A percentile compares a stretch with the other conserved stretches of the same genome.
phyloP scores from a whole-genome alignment of 106 monocot genomes.

The Gastrodia elata region DNA sequence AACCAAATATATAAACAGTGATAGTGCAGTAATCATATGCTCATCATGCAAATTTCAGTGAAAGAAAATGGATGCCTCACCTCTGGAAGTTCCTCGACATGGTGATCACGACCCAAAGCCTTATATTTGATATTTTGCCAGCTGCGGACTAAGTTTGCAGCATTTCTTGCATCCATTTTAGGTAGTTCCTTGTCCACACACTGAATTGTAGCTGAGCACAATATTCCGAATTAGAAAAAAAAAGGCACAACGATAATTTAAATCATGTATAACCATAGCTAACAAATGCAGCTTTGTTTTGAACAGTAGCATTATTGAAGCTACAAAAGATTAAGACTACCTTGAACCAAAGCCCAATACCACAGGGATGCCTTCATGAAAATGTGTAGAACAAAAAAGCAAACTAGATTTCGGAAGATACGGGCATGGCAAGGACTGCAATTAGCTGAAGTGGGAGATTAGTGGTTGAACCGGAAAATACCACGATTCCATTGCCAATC shows the following conservation, averaged over 20 bases:
- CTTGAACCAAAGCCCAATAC: neutral
- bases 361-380: neutral
- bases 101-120: conserved; percentile 72
- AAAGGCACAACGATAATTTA: conserved; percentile 6
- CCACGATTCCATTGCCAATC: neutral
- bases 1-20: neutral
- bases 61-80: conserved; percentile 25
- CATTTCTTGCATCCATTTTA: conserved; percentile 76
- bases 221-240: neutral
- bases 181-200: conserved; percentile 25
- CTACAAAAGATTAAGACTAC: neutral
- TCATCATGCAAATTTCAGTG: neutral
- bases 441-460: neutral
- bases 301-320: neutral
- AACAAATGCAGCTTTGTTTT: conserved; percentile 1
- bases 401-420: neutral
- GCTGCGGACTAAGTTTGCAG: conserved; percentile 71
- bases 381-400: neutral
- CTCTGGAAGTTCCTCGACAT: conserved; percentile 42
- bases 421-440: neutral
- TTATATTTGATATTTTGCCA: conserved; percentile 84
- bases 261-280: neutral
- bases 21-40: neutral
- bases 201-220: conserved; percentile 21
- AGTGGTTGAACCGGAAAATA: neutral